Evolutionary conservation across 208 protist genomes (phyloP).

Genomic region (Sergeia podlipaevii): DNA sequence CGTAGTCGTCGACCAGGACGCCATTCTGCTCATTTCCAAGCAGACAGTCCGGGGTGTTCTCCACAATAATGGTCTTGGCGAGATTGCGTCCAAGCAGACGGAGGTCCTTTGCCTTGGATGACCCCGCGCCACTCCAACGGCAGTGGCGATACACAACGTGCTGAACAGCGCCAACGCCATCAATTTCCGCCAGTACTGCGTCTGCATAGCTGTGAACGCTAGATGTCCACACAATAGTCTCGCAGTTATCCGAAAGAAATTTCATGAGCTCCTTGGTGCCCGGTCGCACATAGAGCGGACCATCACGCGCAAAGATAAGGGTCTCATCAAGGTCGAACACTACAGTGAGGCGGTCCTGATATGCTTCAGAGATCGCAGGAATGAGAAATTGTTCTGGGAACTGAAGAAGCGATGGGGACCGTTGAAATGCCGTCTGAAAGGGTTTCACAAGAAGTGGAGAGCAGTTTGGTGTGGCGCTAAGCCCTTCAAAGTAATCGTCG

Average conservation of each 20-base stretch:
- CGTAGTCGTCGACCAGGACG: conserved; percentile 87
- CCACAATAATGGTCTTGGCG: conserved; percentile 75
- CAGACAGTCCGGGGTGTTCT: conserved; percentile 91
- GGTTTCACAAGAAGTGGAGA: too few relatives aligned
- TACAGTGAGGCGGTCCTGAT: conserved; percentile 68
- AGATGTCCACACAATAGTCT: conserved; percentile 88
- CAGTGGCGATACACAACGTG: conserved; percentile 82
- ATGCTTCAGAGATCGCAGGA: conserved; percentile 42
- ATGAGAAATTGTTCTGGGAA: conserved; percentile 32
- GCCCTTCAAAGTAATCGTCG: conserved; percentile 22
- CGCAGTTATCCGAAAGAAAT: conserved; percentile 70
- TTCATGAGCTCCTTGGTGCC: conserved; percentile 71
- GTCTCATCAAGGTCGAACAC: conserved; percentile 92
- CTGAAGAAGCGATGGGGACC: conserved; percentile 23
- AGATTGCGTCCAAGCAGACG: conserved; percentile 74
- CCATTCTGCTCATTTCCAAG: conserved; percentile 85
- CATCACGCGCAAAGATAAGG: conserved; percentile 82
- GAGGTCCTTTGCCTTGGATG: conserved; percentile 74
- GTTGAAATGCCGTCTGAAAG: conserved; percentile 30
- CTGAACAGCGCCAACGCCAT: conserved; percentile 44
- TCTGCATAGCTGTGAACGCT: conserved; percentile 81
- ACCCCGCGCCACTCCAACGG: conserved; percentile 58
- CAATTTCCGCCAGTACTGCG: conserved; percentile 82
- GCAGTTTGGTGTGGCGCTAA: conserved; percentile 10
- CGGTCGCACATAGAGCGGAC: conserved; percentile 87